Evolutionary conservation across 1,139 yeast species (phyloP).

Genomic region (Pichia sp.): DNA sequence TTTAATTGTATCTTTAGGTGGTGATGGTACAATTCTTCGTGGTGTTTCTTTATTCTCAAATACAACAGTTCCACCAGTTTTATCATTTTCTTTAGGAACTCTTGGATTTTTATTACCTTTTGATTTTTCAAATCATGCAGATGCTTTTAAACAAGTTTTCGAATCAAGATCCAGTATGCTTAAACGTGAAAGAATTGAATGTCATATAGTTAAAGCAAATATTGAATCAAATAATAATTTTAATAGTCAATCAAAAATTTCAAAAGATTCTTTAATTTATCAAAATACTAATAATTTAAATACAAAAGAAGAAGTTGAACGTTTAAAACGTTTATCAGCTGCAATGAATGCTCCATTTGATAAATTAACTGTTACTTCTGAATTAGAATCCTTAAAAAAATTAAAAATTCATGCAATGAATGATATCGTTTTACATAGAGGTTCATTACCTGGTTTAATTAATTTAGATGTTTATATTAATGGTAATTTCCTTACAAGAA

Average conservation of each 20-base stretch:
- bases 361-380: slow-evolving; percentile 2
- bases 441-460: slow-evolving; percentile 80
- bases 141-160: slow-evolving; percentile 62
- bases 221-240: slow-evolving; percentile 6
- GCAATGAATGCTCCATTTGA: slow-evolving; percentile 18
- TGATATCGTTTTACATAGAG: slow-evolving; percentile 83
- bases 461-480: slow-evolving; percentile 77
- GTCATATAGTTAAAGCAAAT: slow-evolving; percentile 51
- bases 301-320: slow-evolving; percentile 11
- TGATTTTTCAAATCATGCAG: slow-evolving; percentile 55
- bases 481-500: slow-evolving; percentile 75
- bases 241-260: slow-evolving; percentile 11
- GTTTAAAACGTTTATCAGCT: slow-evolving; percentile 15
- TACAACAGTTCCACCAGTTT: slow-evolving; percentile 75
- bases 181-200: slow-evolving; percentile 71
- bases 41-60: slow-evolving; percentile 56
- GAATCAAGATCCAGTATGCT: slow-evolving; percentile 63
- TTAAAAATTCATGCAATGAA: slow-evolving; percentile 70
- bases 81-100: slow-evolving; percentile 87
- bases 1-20: slow-evolving; percentile 80
- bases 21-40: slow-evolving; percentile 83
- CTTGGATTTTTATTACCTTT: slow-evolving; percentile 87
- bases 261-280: slow-evolving; percentile 6
- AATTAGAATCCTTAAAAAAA: slow-evolving; percentile 24
- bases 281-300: slow-evolving; percentile 2